These are phyloP conservation scores for Penicillium freii DNA, from an alignment of 2,329 filamentous ascomycete genomes.

Conservation along the genomic window DNA sequence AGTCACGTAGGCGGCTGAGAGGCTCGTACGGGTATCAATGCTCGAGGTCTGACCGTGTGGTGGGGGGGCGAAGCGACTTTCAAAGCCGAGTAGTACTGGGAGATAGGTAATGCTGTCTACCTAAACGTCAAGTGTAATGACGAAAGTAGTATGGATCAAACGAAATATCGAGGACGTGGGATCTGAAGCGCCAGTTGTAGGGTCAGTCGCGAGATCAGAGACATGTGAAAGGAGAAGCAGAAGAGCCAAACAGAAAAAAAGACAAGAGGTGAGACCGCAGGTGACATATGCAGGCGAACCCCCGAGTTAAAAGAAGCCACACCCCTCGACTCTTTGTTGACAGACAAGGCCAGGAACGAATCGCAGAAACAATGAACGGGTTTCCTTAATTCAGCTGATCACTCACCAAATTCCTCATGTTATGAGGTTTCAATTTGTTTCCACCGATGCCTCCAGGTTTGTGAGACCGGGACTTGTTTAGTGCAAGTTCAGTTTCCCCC, in stretches of 20 bases:
- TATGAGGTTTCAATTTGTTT: conserved; percentile 8
- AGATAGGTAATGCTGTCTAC: neutral
- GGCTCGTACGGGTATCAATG: neutral
- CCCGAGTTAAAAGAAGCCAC: conserved; percentile 15
- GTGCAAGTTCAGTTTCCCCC: conserved; percentile 9
- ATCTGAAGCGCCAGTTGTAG: conserved; percentile 15
- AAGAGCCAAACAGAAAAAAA: conserved; percentile 14
- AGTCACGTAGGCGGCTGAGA: conserved; percentile 7
- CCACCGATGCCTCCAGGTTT: neutral
- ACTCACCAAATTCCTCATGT: conserved; percentile 23
- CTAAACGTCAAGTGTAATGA: neutral
- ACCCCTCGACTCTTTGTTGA: conserved; percentile 15
- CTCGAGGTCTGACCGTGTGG: conserved; percentile 4
- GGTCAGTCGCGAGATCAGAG: conserved; percentile 11
- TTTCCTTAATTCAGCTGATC: neutral
- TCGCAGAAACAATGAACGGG: conserved; percentile 15
- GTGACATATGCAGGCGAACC: conserved; percentile 23
- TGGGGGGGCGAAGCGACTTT: neutral
- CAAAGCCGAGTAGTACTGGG: neutral
- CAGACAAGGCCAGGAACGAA: conserved; percentile 14
- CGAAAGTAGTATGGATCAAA: conserved; percentile 1
- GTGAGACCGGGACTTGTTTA: conserved; percentile 6
- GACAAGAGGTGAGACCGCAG: conserved; percentile 19
- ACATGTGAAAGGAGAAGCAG: conserved; percentile 7
- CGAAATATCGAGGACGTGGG: neutral